phyloP scores from a whole-genome alignment of 805 yeast species.

The Kluyveromyces siamensis region DNA sequence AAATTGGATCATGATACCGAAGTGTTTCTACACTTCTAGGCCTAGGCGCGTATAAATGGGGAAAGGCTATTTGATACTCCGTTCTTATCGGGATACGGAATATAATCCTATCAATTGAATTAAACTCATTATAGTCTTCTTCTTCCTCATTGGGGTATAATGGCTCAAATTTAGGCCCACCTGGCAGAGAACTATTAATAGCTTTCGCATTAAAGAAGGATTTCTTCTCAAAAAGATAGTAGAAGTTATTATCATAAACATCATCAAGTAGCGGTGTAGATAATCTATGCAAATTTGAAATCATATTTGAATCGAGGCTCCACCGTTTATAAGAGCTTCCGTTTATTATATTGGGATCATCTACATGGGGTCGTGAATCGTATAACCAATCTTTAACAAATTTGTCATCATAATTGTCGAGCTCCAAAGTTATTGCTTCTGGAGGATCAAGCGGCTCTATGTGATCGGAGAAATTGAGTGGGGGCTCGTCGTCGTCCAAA shows the following conservation, averaged over 20 bases:
- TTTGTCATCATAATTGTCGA: constrained; percentile 54
- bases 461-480: constrained; percentile 73
- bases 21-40: constrained; percentile 56
- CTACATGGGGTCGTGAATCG: constrained; percentile 65
- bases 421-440: constrained; percentile 59
- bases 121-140: constrained; percentile 85
- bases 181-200: constrained; percentile 77
- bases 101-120: constrained; percentile 78
- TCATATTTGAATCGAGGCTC: constrained; percentile 50
- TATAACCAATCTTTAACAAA: constrained; percentile 68
- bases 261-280: constrained; percentile 66
- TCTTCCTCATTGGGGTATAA: constrained; percentile 56
- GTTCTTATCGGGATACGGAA: constrained; percentile 69
- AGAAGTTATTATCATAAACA: constrained; percentile 47
- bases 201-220: constrained; percentile 89
- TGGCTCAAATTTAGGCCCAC: constrained; percentile 95
- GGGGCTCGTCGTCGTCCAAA: constrained; percentile 96
- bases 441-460: constrained; percentile 62
- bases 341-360: constrained; percentile 43
- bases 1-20: constrained; percentile 56
- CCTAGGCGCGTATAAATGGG: constrained; percentile 71
- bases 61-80: constrained; percentile 81
- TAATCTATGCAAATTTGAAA: constrained; percentile 58
- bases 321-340: constrained; percentile 75
- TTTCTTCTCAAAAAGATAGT: constrained; percentile 65